Evolutionary conservation across 441 rosid species (phyloP).

Genomic region (Croton laevigatus): DNA sequence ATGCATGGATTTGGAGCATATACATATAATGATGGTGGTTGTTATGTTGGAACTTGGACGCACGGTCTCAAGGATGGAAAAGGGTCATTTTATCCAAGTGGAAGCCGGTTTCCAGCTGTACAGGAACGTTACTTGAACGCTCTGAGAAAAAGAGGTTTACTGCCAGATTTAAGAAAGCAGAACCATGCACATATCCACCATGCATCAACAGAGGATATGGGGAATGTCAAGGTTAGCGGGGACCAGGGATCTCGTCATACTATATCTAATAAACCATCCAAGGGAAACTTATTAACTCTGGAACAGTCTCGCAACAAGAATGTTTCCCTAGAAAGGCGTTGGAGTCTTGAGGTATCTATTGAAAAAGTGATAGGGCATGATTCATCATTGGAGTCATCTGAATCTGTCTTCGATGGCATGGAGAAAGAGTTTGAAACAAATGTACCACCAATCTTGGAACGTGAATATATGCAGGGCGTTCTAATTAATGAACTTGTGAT

Average conservation of each 20-base stretch:
- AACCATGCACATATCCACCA: conserved; percentile 54
- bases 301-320: conserved; percentile 68
- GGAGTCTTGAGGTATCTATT: conserved; percentile 97
- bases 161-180: conserved; percentile 77
- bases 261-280: conserved; percentile 48
- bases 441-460: conserved; percentile 69
- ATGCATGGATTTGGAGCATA: conserved; percentile 96
- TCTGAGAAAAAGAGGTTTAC: conserved; percentile 77
- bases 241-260: conserved; percentile 33
- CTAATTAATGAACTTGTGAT: conserved; percentile 85
- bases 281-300: conserved; percentile 70
- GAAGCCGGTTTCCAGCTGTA: conserved; percentile 65
- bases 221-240: conserved; percentile 47
- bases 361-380: conserved; percentile 90
- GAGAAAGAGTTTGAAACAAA: conserved; percentile 39
- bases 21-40: conserved; percentile 85
- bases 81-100: conserved; percentile 89
- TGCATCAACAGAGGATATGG: conserved; percentile 75
- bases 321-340: conserved; percentile 83
- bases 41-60: conserved; percentile 97
- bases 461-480: conserved; percentile 98
- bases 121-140: conserved; percentile 80
- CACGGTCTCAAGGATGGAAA: conserved; percentile 96
- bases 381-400: conserved; percentile 53
- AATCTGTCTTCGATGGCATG: conserved; percentile 38